A percentile compares a stretch with the other conserved stretches of the same genome.
phyloP scores from a whole-genome alignment of 176 grass and related monocot species.

The Chloris gayana region DNA sequence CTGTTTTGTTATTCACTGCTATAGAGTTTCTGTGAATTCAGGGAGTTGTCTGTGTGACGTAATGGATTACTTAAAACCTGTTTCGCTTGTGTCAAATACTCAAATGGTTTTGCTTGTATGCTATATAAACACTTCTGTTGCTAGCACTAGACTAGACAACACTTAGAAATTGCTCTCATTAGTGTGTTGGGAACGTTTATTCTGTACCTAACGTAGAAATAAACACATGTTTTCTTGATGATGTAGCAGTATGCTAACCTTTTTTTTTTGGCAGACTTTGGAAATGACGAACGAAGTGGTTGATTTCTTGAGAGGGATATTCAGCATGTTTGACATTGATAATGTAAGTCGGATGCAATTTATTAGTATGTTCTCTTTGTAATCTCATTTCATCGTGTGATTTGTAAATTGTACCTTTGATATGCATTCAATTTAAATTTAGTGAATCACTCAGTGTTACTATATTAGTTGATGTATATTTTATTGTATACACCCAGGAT shows the following conservation, averaged over 20 bases:
- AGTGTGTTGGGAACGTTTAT: not conserved
- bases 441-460: not conserved
- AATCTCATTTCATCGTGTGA: not conserved
- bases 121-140: not conserved
- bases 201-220: not conserved
- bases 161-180: not conserved
- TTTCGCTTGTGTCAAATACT: too few species aligned
- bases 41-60: not conserved
- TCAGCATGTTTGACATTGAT: constrained; percentile 89
- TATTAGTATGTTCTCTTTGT: constrained; percentile 3
- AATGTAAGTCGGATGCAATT: constrained; percentile 57
- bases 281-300: constrained; percentile 80
- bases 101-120: too few species aligned
- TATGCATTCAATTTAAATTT: not conserved
- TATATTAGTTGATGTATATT: not conserved
- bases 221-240: not conserved
- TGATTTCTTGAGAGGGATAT: constrained; percentile 80
- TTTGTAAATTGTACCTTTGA: not conserved
- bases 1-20: constrained; percentile 3
- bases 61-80: too few species aligned
- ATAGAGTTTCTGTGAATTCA: not conserved
- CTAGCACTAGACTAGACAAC: not conserved
- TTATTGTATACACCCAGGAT: constrained; percentile 61
- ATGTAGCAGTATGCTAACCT: not conserved
- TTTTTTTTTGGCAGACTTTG: constrained; percentile 63